Conservation (phyloP, 768 basidiomycete genomes). For the Lactarius deliciosus region DNA sequence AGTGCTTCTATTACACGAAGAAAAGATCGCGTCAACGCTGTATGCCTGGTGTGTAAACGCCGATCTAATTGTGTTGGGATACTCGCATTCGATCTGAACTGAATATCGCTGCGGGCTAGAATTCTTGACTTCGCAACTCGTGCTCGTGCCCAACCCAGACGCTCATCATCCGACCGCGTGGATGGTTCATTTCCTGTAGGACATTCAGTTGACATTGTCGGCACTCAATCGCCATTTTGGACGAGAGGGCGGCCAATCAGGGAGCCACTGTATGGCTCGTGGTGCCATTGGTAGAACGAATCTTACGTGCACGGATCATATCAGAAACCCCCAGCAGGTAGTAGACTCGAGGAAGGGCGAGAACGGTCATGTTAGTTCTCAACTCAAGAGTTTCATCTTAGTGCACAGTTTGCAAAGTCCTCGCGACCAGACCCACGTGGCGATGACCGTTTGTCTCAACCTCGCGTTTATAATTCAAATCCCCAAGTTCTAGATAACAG, state of each 20-base stretch:
- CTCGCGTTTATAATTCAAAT: slow-evolving; percentile 3
- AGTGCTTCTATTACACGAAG: neutral
- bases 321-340: neutral
- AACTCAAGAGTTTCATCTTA: neutral
- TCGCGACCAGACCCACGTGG: neutral
- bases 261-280: slow-evolving; percentile 1
- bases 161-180: neutral
- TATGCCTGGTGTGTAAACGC: slow-evolving; percentile 4
- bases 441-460: neutral
- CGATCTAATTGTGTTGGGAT: neutral
- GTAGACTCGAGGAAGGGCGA: neutral
- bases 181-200: neutral
- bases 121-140: neutral
- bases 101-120: neutral
- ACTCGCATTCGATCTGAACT: neutral
- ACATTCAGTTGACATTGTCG: neutral
- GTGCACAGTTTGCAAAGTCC: neutral
- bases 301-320: slow-evolving; percentile 1
- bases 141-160: neutral
- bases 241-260: neutral
- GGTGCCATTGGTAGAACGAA: neutral
- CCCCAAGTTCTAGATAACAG: slow-evolving; percentile 4
- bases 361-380: neutral
- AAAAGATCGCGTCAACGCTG: neutral
- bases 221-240: neutral